Base-by-base conservation (phyloP, 225 moss, liverwort and hornwort genomes). In the Climacium dendroides region DNA sequence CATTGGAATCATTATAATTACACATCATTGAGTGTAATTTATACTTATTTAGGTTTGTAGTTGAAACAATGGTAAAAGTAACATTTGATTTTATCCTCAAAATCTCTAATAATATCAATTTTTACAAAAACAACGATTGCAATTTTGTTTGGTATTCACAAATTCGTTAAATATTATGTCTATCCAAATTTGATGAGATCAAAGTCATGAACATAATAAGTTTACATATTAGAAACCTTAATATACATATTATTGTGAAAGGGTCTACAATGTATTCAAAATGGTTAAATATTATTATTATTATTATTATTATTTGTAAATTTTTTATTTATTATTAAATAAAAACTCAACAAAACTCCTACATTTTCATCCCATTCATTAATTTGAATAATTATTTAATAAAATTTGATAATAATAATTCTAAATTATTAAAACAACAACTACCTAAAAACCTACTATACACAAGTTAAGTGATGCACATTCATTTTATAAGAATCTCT, bases 371-470 rank as follows among this genome's bases (percentile, higher is more conserved):
- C 7, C 1, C 11, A 1, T 78, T 55, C 11, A 17, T n/a, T 26
- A 11, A 26, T 19, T 78, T 57, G 2, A 26, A 19, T 26, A 11
- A 17, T 7, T 78, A 37, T 19, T 78, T 26, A 11, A 25, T 26
- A 16, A 17, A n/a, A 26, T 19, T 60, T 45, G 9, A 8, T 79
- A 47, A 45, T 0, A 10, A 2, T 2, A 60, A 14, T 43, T 43
- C 19, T 5, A 41, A 28, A 19, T 30, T 32, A 61, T 80, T 10
- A 30, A 78, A 80, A 45, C 14, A 35, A 6, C 6, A 23, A 23
- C 35, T 75, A 13, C 2, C 2, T 29, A 10, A 0, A 13, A 43
- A 10, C 6, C 10, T 61, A 1, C 0, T 23, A 15, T 2, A 14
- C 13, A 47, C 32, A 47, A 60, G 9, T 43, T 34, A 47, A 15